Percentiles rank a stretch among this genome's conserved stretches.
phyloP scores from a whole-genome alignment of 1,284 basidiomycete species.

The Hymenochaete sp. region DNA sequence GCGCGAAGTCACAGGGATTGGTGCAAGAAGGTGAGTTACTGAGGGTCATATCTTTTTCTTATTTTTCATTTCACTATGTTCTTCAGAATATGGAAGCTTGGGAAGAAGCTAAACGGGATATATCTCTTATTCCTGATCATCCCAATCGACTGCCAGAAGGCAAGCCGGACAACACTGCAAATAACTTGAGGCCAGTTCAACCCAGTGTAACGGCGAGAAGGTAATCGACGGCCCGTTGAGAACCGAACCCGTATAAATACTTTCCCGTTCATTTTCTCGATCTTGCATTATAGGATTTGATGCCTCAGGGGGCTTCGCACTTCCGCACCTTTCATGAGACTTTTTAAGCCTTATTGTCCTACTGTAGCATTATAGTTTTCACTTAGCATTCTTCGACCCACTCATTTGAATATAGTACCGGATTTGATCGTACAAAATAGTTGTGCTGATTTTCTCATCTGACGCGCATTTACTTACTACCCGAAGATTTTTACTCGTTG shows the following conservation, averaged over 20 bases:
- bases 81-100: slow-evolving; percentile 88
- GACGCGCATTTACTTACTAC: too few relatives aligned
- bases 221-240: slow-evolving; percentile 10
- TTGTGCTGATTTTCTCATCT: too few relatives aligned
- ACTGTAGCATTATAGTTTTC: too few relatives aligned
- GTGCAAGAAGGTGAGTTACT: slow-evolving; percentile 73
- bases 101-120: slow-evolving; percentile 91
- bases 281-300: not conserved
- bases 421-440: too few relatives aligned
- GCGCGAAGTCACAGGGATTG: slow-evolving; percentile 89
- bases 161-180: slow-evolving; percentile 1
- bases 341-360: too few relatives aligned
- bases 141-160: slow-evolving; percentile 46
- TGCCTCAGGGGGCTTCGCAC: not conserved
- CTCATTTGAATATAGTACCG: too few relatives aligned
- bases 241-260: not conserved
- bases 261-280: not conserved
- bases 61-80: slow-evolving; percentile 10
- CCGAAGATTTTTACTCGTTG: too few relatives aligned
- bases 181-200: slow-evolving; percentile 2
- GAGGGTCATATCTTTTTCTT: slow-evolving; percentile 7
- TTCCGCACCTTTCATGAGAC: not conserved
- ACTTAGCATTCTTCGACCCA: too few relatives aligned
- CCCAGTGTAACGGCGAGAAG: slow-evolving; percentile 6
- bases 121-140: slow-evolving; percentile 82